phyloP scores from a whole-genome alignment of 192 early-diverging fungal species.

The Podila epigama region DNA sequence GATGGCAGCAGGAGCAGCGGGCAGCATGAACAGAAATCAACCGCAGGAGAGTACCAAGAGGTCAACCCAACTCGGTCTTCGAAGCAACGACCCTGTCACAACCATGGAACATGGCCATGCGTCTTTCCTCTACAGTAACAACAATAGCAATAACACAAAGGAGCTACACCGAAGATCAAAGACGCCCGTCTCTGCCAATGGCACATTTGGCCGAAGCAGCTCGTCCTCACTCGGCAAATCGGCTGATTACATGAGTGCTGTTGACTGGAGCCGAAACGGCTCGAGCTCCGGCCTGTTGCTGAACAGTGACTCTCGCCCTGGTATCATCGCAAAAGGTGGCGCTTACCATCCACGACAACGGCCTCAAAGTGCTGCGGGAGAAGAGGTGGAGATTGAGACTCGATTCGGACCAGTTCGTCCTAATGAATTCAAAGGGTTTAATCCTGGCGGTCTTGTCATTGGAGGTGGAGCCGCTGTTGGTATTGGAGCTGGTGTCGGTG shows the following conservation, averaged over 20 bases:
- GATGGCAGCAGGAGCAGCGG: too few relatives aligned
- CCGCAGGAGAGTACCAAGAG: neutral
- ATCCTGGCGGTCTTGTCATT: conserved; percentile 27
- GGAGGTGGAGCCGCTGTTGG: neutral
- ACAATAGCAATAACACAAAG: neutral
- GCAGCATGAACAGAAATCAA: too few relatives aligned
- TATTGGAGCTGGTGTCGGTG: neutral
- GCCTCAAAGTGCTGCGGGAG: neutral
- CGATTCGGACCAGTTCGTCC: conserved; percentile 17
- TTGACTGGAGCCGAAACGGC: conserved; percentile 29
- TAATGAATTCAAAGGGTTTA: conserved; percentile 17
- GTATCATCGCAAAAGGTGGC: neutral
- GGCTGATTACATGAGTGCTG: neutral
- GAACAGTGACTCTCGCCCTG: conserved; percentile 4
- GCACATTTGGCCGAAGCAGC: neutral
- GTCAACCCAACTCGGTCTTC: neutral
- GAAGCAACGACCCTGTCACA: neutral
- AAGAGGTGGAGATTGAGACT: conserved; percentile 28
- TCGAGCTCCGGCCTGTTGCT: conserved; percentile 23
- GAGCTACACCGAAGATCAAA: neutral
- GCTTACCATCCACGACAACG: neutral
- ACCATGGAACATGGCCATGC: neutral
- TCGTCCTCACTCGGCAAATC: neutral
- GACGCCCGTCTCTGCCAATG: conserved; percentile 7
- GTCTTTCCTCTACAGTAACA: neutral